phyloP scores from a whole-genome alignment of 2,329 filamentous ascomycete species.

The Exophiala oligosperma region DNA sequence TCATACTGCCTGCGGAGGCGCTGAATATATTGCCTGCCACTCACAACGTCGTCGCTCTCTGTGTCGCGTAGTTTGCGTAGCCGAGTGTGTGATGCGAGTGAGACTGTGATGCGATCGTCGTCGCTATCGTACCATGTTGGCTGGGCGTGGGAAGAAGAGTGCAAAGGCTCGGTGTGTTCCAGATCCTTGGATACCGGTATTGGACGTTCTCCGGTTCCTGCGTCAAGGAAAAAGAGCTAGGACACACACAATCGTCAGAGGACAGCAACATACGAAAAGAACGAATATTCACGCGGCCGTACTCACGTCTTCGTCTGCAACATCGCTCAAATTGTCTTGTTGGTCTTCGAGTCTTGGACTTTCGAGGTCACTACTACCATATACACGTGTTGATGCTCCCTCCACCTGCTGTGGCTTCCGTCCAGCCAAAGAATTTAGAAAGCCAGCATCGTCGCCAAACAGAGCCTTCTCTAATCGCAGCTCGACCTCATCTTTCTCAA shows the following conservation, averaged over 20 bases:
- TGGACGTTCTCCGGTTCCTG: constrained; percentile 51
- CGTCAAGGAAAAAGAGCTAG: constrained; percentile 79
- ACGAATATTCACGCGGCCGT: no score
- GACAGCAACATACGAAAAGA: no score
- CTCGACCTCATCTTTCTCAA: constrained; percentile 78
- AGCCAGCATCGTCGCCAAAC: constrained; percentile 82
- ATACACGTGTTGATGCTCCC: constrained; percentile 29
- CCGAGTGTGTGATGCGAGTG: constrained; percentile 71
- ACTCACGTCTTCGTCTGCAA: constrained; percentile 71
- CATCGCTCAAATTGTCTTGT: constrained; percentile 57
- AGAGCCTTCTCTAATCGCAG: constrained; percentile 84
- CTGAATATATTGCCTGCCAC: constrained; percentile 78
- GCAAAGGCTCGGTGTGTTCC: constrained; percentile 38
- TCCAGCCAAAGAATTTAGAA: constrained; percentile 70
- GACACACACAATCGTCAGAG: background rate
- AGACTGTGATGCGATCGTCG: constrained; percentile 83
- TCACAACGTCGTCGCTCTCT: constrained; percentile 83
- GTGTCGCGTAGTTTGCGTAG: constrained; percentile 79
- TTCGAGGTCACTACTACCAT: constrained; percentile 32
- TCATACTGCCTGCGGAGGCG: constrained; percentile 76
- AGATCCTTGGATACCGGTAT: constrained; percentile 35
- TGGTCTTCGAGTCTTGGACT: constrained; percentile 44
- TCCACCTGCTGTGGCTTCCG: constrained; percentile 47
- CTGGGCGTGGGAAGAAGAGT: constrained; percentile 26
- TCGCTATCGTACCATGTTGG: constrained; percentile 93